Evolutionary conservation across 345 rosid species (phyloP).

Genomic region (Schrenkiella parvula): DNA sequence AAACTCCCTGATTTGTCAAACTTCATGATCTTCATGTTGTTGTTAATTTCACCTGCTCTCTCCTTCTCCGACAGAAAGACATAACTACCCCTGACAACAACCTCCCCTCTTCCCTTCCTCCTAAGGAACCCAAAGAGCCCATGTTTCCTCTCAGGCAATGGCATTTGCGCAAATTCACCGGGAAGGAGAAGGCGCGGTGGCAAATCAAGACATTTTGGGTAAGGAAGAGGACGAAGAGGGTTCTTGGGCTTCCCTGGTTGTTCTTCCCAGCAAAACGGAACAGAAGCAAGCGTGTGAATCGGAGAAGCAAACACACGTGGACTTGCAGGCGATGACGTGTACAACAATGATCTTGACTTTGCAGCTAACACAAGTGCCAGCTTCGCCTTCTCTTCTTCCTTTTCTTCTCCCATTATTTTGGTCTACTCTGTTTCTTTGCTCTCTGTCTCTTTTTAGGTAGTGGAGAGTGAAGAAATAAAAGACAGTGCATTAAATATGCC

Average conservation of each 20-base stretch:
- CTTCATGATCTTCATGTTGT: constrained; percentile 35
- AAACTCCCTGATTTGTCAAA: constrained; percentile 45
- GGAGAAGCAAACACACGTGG: constrained; percentile 63
- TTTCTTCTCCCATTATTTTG: constrained; percentile 27
- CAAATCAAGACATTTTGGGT: constrained; percentile 49
- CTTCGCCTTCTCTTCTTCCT: constrained; percentile 39
- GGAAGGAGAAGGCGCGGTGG: constrained; percentile 59
- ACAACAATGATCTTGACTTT: constrained; percentile 30
- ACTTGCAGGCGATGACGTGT: constrained; percentile 48
- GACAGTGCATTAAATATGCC: constrained; percentile 30
- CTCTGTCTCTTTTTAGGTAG: constrained; percentile 18
- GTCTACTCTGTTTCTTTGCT: not conserved
- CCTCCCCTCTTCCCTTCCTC: constrained; percentile 45
- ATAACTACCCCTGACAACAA: constrained; percentile 45
- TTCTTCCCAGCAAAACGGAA: constrained; percentile 90
- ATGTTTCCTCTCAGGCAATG: constrained; percentile 44
- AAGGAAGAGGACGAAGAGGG: constrained; percentile 28
- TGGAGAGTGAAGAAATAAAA: constrained; percentile 25
- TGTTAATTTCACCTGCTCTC: constrained; percentile 31
- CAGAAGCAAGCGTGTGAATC: constrained; percentile 52
- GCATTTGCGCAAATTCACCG: constrained; percentile 42
- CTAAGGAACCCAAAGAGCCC: constrained; percentile 46
- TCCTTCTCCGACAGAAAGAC: constrained; percentile 54
- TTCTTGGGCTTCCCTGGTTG: constrained; percentile 82
- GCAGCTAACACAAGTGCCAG: constrained; percentile 41